These are phyloP conservation scores for Casuarina cunninghamiana DNA, from an alignment of 306 rosid genomes.

Conservation along the genomic window DNA sequence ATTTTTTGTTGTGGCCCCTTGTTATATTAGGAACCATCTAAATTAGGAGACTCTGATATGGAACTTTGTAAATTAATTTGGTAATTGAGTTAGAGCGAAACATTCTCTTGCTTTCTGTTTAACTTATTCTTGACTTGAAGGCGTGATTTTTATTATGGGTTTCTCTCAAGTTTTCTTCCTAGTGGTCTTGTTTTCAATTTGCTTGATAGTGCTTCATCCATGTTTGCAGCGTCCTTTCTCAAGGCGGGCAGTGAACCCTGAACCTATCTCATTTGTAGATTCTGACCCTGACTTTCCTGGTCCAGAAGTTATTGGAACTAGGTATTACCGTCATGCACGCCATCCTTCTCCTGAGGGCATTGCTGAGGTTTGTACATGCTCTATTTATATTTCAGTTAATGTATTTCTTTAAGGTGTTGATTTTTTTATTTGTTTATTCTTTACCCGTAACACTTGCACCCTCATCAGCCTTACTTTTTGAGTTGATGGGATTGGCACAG, in stretches of 20 bases:
- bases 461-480: not conserved
- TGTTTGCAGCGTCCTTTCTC: conserved; percentile 65
- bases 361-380: conserved; percentile 61
- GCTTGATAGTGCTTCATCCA: conserved; percentile 25
- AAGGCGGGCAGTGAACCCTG: conserved; percentile 58
- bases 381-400: not conserved
- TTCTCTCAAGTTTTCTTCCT: conserved; percentile 1
- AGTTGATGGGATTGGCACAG: not conserved
- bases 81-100: conserved; percentile 16
- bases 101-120: conserved; percentile 3
- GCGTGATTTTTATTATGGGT: not conserved
- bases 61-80: not conserved
- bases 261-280: conserved; percentile 55
- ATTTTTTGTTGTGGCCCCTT: not conserved
- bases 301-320: conserved; percentile 52
- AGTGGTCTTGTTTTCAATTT: conserved; percentile 20
- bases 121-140: conserved; percentile 6
- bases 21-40: conserved; percentile 25
- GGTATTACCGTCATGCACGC: conserved; percentile 59
- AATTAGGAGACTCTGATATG: not conserved
- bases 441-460: not conserved
- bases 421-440: not conserved
- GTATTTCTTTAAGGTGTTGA: not conserved
- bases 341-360: conserved; percentile 68
- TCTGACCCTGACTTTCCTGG: conserved; percentile 55